Percentiles rank a stretch among this genome's conserved stretches.
These are phyloP conservation scores for Botrytis sinoallii DNA, from an alignment of 2,329 filamentous ascomycete species.

Conservation along the genomic window DNA sequence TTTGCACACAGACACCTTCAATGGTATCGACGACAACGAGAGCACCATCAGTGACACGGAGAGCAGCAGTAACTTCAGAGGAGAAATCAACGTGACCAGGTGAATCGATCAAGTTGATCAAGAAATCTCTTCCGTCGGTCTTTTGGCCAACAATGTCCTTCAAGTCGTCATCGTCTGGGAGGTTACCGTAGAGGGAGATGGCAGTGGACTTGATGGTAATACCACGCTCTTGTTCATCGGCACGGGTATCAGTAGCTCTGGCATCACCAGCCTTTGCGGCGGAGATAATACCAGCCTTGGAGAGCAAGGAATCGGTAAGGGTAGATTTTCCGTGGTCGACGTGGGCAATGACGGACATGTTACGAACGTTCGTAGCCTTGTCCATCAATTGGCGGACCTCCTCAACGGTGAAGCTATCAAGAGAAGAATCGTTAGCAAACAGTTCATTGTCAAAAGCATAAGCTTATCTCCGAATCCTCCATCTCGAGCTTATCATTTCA, in stretches of 20 bases:
- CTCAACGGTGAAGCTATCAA: conserved; percentile 91
- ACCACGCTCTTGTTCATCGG: conserved; percentile 98
- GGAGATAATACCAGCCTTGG: conserved; percentile 99
- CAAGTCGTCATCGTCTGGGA: conserved; percentile 78
- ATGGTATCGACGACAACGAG: conserved; percentile 99
- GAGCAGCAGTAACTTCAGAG: conserved; percentile 97
- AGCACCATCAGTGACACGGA: conserved; percentile 99
- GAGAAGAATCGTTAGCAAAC: conserved; percentile 48
- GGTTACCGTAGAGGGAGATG: conserved; percentile 92
- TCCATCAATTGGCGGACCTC: conserved; percentile 80
- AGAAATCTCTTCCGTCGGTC: conserved; percentile 90
- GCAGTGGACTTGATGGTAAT: conserved; percentile 99
- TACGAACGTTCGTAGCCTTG: conserved; percentile 74
- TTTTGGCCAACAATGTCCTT: conserved; percentile 91
- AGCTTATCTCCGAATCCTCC: conserved; percentile 18
- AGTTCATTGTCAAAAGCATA: background rate
- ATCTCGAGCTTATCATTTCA: background rate
- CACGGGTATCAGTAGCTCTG: conserved; percentile 93
- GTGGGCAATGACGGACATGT: conserved; percentile 99
- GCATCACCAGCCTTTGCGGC: conserved; percentile 94
- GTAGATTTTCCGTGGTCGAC: conserved; percentile 99
- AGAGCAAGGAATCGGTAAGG: conserved; percentile 97
- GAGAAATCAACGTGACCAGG: conserved; percentile 99
- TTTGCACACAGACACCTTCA: conserved; percentile 99
- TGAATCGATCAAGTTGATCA: conserved; percentile 99